Evolutionary conservation across 164 flowering plant species (phyloP).

Genomic region (Liquidambar formosana): DNA sequence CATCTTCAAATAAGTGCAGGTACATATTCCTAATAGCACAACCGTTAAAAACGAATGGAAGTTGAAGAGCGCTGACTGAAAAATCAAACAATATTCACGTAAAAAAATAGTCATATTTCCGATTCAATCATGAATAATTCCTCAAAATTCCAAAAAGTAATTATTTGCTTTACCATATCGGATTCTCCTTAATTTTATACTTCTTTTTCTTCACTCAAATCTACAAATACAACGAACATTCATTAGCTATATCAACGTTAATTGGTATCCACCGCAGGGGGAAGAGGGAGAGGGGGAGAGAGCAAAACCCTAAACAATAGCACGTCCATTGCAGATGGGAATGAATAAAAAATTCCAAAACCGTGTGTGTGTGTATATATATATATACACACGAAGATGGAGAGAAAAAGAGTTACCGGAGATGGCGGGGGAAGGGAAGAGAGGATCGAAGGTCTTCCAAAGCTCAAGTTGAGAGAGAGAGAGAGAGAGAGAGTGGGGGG

Average conservation of each 20-base stretch:
- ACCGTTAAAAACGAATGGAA: slow-evolving; percentile 86
- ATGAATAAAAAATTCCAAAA: too few species aligned
- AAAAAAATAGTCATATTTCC: neutral
- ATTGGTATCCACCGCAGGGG: too few species aligned
- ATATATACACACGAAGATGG: too few species aligned
- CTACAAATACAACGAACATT: slow-evolving; percentile 4
- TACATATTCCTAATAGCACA: slow-evolving; percentile 70
- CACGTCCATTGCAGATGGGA: too few species aligned
- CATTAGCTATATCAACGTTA: slow-evolving; percentile 8
- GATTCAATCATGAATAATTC: neutral
- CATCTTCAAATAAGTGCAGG: slow-evolving; percentile 82
- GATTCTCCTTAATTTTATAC: neutral
- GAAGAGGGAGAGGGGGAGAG: too few species aligned
- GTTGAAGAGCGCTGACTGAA: slow-evolving; percentile 89
- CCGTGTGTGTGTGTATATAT: too few species aligned
- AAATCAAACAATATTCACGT: neutral
- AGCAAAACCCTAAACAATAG: too few species aligned
- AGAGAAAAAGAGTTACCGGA: too few species aligned
- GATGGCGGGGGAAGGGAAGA: too few species aligned
- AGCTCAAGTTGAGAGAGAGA: too few species aligned
- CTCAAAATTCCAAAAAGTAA: neutral
- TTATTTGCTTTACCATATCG: neutral
- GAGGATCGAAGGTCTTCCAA: too few species aligned
- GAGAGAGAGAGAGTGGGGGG: too few species aligned
- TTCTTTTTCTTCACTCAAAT: neutral